Conservation (phyloP, 2,329 filamentous ascomycete species). For the Trichoderma arundinaceum region DNA sequence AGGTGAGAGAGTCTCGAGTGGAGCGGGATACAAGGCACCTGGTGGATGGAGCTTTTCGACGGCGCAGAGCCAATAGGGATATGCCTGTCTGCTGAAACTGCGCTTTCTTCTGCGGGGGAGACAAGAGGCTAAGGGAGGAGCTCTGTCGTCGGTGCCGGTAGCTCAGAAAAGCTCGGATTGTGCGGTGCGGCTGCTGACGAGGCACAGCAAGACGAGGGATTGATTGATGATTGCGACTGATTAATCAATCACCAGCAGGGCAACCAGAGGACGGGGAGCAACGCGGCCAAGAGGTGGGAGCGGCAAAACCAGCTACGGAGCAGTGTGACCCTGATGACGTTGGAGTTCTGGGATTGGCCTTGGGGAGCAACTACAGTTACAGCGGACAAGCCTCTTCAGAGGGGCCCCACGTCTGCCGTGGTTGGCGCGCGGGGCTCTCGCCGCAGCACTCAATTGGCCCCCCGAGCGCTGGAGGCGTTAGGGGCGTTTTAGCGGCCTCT, state of each 20-base stretch:
- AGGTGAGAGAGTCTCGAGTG: constrained; percentile 14
- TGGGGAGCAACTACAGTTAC: not conserved
- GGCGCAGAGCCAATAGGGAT: constrained; percentile 17
- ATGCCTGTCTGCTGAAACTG: not conserved
- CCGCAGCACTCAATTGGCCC: constrained; percentile 6
- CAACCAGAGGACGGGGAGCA: not conserved
- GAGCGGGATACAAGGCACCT: constrained; percentile 7
- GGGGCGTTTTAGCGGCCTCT: constrained; percentile 14
- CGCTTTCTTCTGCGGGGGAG: constrained; percentile 13
- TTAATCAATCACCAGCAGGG: constrained; percentile 1
- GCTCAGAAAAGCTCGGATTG: not conserved
- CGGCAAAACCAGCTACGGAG: not conserved
- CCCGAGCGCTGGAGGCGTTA: not conserved
- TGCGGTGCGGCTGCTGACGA: constrained; percentile 3
- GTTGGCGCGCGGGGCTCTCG: constrained; percentile 16
- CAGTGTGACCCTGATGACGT: constrained; percentile 29
- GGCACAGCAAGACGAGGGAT: not conserved
- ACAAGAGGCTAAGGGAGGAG: constrained; percentile 7
- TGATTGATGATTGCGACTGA: not conserved
- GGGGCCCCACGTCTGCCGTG: constrained; percentile 1
- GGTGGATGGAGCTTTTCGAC: constrained; percentile 3
- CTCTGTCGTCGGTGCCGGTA: too few relatives aligned
- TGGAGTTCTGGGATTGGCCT: not conserved
- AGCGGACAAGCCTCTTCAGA: not conserved
- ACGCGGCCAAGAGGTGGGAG: not conserved